phyloP scores from a whole-genome alignment of 257 asterid species.

The Solanum lycopersicoides region DNA sequence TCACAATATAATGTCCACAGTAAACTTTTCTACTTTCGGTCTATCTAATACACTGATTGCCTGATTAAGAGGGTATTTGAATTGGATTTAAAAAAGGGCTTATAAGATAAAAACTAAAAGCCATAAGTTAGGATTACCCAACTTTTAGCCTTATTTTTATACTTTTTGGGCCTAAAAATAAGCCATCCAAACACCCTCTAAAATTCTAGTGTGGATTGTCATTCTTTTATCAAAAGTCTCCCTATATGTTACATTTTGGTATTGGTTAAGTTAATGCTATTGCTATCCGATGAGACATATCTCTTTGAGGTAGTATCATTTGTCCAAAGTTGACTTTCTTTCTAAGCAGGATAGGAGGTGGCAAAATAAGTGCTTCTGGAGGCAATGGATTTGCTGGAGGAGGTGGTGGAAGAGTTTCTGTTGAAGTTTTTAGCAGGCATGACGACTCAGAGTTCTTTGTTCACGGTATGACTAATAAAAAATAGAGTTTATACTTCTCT shows the following conservation, averaged over 20 bases:
- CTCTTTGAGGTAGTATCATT: not conserved
- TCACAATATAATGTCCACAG: not conserved
- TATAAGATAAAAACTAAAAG: not conserved
- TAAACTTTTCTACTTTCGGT: not conserved
- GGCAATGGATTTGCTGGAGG: constrained; percentile 96
- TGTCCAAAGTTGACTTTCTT: constrained; percentile 1
- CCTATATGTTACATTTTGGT: not conserved
- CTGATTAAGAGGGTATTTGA: not conserved
- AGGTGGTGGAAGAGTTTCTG: constrained; percentile 91
- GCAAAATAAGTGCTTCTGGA: constrained; percentile 70
- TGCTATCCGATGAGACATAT: not conserved
- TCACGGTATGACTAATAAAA: constrained; percentile 48
- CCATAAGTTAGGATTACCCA: not conserved
- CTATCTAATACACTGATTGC: not conserved
- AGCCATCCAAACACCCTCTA: not conserved
- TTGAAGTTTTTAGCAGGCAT: constrained; percentile 63
- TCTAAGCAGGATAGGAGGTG: constrained; percentile 75
- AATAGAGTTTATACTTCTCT: not conserved
- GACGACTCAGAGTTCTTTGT: constrained; percentile 52
- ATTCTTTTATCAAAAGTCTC: not conserved
- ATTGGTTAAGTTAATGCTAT: not conserved
- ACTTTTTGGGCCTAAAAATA: not conserved
- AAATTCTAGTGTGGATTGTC: not conserved
- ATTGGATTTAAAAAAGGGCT: not conserved
- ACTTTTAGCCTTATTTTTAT: not conserved